Conservation (phyloP, 2,329 filamentous ascomycete genomes). For the Alternaria triticina region DNA sequence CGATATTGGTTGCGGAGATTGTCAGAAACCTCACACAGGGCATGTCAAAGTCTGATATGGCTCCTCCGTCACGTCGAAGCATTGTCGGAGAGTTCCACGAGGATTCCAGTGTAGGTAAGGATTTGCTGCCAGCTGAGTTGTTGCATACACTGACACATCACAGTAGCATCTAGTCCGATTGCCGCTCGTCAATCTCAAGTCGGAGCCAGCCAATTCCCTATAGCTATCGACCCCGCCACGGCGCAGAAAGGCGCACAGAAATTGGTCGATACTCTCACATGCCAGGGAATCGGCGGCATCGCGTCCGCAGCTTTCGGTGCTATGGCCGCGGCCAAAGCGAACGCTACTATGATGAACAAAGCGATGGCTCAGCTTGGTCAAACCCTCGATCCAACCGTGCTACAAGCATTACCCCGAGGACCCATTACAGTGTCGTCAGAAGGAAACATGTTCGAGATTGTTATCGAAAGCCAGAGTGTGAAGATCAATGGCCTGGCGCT, state of each 20-base stretch:
- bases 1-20: slow-evolving; percentile 30
- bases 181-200: slow-evolving; percentile 13
- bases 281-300: slow-evolving; percentile 36
- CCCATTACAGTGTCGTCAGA: slow-evolving; percentile 30
- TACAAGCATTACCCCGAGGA: slow-evolving; percentile 27
- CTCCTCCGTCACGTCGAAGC: slow-evolving; percentile 2
- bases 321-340: slow-evolving; percentile 19
- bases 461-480: slow-evolving; percentile 21
- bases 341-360: slow-evolving; percentile 5
- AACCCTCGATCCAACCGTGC: slow-evolving; percentile 25
- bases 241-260: slow-evolving; percentile 26
- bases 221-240: slow-evolving; percentile 29
- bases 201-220: neutral
- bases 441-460: slow-evolving; percentile 33
- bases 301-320: slow-evolving; percentile 26
- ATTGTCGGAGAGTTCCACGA: neutral
- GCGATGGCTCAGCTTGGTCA: neutral
- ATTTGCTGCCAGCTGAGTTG: neutral
- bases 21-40: slow-evolving; percentile 21
- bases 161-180: slow-evolving; percentile 21
- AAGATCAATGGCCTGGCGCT: slow-evolving; percentile 30
- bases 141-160: neutral
- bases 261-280: slow-evolving; percentile 27
- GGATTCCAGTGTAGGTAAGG: slow-evolving; percentile 24
- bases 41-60: slow-evolving; percentile 1